These are phyloP conservation scores for Puccinia hordei DNA, from an alignment of 1,284 basidiomycete genomes.

Conservation along the genomic window DNA sequence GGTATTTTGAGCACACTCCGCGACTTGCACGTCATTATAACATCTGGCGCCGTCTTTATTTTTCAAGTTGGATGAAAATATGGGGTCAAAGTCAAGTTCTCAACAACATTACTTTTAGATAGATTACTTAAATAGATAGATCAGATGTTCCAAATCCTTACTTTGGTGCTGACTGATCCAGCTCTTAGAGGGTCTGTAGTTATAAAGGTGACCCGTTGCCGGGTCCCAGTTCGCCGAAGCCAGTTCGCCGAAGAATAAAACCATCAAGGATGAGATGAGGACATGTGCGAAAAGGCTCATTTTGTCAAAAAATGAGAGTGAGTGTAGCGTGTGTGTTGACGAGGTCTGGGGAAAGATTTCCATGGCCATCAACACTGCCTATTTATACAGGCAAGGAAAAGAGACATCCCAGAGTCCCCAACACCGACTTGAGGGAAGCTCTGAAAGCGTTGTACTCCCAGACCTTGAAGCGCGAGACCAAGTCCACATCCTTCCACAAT, in stretches of 20 bases:
- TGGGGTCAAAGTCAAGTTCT: background rate
- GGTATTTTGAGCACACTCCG: slow-evolving; percentile 39
- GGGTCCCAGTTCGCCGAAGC: slow-evolving; percentile 46
- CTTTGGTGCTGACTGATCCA: slow-evolving; percentile 35
- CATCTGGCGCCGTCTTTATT: slow-evolving; percentile 18
- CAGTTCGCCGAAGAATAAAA: background rate
- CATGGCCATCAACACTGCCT: too few relatives aligned
- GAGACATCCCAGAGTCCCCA: too few relatives aligned
- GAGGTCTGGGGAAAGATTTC: too few relatives aligned
- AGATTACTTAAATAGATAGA: too few relatives aligned
- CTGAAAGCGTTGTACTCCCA: too few relatives aligned
- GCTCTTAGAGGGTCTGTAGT: slow-evolving; percentile 20
- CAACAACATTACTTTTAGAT: too few relatives aligned
- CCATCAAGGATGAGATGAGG: slow-evolving; percentile 3
- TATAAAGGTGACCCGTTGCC: slow-evolving; percentile 36
- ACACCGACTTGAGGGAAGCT: too few relatives aligned
- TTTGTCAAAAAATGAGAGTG: background rate
- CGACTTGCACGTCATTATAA: slow-evolving; percentile 32
- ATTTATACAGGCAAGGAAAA: too few relatives aligned
- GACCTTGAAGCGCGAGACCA: too few relatives aligned
- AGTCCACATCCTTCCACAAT: too few relatives aligned
- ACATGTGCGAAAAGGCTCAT: background rate
- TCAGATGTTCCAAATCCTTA: background rate
- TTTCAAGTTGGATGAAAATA: background rate
- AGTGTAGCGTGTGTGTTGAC: too few relatives aligned